A percentile compares a stretch with the other conserved stretches of the same genome.
phyloP scores from a whole-genome alignment of 805 yeast species.

The Yamadazyma kitorensis region DNA sequence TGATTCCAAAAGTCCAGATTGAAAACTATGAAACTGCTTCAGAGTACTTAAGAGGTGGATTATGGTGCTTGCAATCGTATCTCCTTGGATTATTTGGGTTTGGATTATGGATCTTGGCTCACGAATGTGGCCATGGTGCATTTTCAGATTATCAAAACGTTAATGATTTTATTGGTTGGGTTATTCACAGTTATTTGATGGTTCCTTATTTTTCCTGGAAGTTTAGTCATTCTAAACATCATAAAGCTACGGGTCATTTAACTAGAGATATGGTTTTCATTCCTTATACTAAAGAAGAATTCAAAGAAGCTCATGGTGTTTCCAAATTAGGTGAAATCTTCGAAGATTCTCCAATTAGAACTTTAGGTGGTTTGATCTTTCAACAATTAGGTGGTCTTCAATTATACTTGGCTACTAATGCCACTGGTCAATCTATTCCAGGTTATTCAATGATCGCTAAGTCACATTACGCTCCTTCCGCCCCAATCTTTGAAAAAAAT shows the following conservation, averaged over 20 bases:
- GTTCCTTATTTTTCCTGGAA: slow-evolving; percentile 67
- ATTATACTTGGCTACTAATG: slow-evolving; percentile 48
- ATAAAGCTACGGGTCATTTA: slow-evolving; percentile 61
- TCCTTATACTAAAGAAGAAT: slow-evolving; percentile 52
- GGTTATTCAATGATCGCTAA: slow-evolving; percentile 41
- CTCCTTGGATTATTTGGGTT: slow-evolving; percentile 53
- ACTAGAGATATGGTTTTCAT: slow-evolving; percentile 59
- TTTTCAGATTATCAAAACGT: slow-evolving; percentile 52
- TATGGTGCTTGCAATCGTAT: slow-evolving; percentile 55
- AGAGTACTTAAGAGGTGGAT: slow-evolving; percentile 3
- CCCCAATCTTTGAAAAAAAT: slow-evolving; percentile 52
- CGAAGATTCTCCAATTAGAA: slow-evolving; percentile 54
- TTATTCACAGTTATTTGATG: slow-evolving; percentile 52
- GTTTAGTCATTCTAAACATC: slow-evolving; percentile 58
- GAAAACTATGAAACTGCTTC: slow-evolving; percentile 13
- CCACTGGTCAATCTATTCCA: slow-evolving; percentile 50
- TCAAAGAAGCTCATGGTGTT: slow-evolving; percentile 28
- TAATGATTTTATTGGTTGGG: slow-evolving; percentile 60
- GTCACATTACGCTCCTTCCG: slow-evolving; percentile 54
- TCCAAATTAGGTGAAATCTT: slow-evolving; percentile 42
- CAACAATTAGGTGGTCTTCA: slow-evolving; percentile 60
- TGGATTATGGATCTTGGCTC: slow-evolving; percentile 63
- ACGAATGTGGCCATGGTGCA: slow-evolving; percentile 65
- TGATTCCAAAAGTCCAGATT: slow-evolving; percentile 40
- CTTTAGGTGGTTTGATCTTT: slow-evolving; percentile 41